phyloP scores from a whole-genome alignment of 2,329 filamentous ascomycete genomes.

The Parafenestella ontariensis region DNA sequence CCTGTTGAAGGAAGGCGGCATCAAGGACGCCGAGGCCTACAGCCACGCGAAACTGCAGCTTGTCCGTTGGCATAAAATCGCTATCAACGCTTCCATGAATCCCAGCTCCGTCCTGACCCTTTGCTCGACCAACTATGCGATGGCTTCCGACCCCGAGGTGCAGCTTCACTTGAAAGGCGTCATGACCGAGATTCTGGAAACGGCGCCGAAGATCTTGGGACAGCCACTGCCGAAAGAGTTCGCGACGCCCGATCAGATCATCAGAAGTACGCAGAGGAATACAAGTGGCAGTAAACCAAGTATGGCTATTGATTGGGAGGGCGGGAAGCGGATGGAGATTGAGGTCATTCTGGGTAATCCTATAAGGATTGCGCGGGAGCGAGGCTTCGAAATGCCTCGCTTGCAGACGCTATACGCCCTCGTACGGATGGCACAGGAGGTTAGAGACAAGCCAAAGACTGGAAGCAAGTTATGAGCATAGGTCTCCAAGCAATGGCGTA shows the following conservation, averaged over 20 bases:
- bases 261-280: slow-evolving; percentile 69
- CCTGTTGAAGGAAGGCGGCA: slow-evolving; percentile 66
- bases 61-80: slow-evolving; percentile 78
- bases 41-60: slow-evolving; percentile 72
- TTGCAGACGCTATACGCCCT: slow-evolving; percentile 73
- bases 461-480: slow-evolving; percentile 20
- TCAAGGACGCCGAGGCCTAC: slow-evolving; percentile 70
- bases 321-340: slow-evolving; percentile 69
- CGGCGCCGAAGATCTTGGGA: slow-evolving; percentile 69
- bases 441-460: slow-evolving; percentile 52
- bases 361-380: slow-evolving; percentile 67
- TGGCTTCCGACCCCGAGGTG: slow-evolving; percentile 70
- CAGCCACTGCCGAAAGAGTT: slow-evolving; percentile 66
- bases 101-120: slow-evolving; percentile 72
- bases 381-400: slow-evolving; percentile 70
- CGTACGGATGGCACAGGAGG: slow-evolving; percentile 66
- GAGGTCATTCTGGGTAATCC: slow-evolving; percentile 78
- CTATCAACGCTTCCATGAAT: slow-evolving; percentile 79
- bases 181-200: slow-evolving; percentile 73
- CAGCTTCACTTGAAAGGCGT: slow-evolving; percentile 67
- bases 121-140: slow-evolving; percentile 69
- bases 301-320: slow-evolving; percentile 76
- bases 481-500: not conserved
- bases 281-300: slow-evolving; percentile 64
- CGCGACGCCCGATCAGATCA: slow-evolving; percentile 68